These are phyloP conservation scores for Noccaea caerulescens DNA, from an alignment of 345 rosid genomes.

Conservation along the genomic window DNA sequence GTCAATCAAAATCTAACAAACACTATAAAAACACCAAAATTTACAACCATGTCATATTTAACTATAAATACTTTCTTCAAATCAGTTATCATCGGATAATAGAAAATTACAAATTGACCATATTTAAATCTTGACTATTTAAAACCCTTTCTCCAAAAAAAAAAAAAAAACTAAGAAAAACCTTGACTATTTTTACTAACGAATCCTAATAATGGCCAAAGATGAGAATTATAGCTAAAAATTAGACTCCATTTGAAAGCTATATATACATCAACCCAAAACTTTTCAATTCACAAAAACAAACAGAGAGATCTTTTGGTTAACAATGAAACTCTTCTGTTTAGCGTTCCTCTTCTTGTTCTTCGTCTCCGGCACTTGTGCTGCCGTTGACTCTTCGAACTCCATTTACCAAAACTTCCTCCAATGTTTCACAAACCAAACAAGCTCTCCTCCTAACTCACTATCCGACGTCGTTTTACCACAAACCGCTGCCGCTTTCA, in stretches of 20 bases:
- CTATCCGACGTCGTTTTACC: slow-evolving; percentile 50
- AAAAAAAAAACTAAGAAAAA: neutral
- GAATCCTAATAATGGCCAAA: slow-evolving; percentile 5
- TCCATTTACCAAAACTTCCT: slow-evolving; percentile 48
- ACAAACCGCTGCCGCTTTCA: slow-evolving; percentile 33
- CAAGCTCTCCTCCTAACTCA: slow-evolving; percentile 30
- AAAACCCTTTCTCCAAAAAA: too few species aligned
- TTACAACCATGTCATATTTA: slow-evolving; percentile 8
- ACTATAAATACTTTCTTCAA: slow-evolving; percentile 9
- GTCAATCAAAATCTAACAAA: neutral
- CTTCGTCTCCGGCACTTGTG: slow-evolving; percentile 5
- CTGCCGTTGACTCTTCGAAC: slow-evolving; percentile 31
- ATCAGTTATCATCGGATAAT: slow-evolving; percentile 7
- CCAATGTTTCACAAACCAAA: slow-evolving; percentile 49
- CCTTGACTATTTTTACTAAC: slow-evolving; percentile 27
- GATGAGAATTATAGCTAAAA: neutral
- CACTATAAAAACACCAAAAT: neutral
- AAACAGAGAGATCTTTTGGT: neutral
- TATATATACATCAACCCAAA: slow-evolving; percentile 1
- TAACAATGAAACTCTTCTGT: slow-evolving; percentile 27
- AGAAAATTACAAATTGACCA: neutral
- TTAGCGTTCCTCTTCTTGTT: slow-evolving; percentile 6
- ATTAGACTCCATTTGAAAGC: neutral
- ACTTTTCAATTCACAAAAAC: neutral
- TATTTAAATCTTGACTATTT: neutral